Conservation (phyloP, 257 asterid species). For the Capsicum rhomboideum region DNA sequence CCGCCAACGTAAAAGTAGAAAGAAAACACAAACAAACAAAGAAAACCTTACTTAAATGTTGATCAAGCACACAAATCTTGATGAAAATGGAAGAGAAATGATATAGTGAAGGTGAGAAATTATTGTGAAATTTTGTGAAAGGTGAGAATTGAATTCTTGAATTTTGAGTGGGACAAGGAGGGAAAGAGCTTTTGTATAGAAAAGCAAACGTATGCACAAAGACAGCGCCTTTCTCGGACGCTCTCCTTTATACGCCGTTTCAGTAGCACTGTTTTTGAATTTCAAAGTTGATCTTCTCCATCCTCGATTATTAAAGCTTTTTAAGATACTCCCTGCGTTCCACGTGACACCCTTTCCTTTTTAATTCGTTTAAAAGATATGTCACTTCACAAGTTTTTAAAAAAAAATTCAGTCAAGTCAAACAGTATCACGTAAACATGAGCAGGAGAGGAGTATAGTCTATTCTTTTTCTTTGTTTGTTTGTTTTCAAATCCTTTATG, state of each 20-base stretch:
- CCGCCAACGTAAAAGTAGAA: no score
- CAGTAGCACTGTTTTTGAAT: conserved; percentile 17
- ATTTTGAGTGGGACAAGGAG: conserved; percentile 23
- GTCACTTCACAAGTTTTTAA: no score
- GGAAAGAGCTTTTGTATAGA: not conserved
- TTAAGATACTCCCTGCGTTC: no score
- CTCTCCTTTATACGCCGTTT: not conserved
- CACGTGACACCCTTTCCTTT: no score
- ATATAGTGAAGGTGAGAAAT: not conserved
- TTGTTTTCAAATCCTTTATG: no score
- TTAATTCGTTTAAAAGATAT: no score
- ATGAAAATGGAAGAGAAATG: not conserved
- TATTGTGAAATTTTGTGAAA: not conserved
- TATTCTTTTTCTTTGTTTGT: not conserved
- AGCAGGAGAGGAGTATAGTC: no score
- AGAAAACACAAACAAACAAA: not conserved
- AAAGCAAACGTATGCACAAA: not conserved
- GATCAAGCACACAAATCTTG: no score
- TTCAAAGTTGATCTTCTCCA: conserved; percentile 22
- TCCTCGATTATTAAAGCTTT: no score
- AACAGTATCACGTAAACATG: no score
- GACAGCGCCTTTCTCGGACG: not conserved
- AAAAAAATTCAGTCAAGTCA: no score
- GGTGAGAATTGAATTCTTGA: not conserved
- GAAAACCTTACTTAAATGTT: not conserved